Evolutionary conservation across 1,284 basidiomycete genomes (phyloP).

Genomic region (Lignosus rhinocerotis): DNA sequence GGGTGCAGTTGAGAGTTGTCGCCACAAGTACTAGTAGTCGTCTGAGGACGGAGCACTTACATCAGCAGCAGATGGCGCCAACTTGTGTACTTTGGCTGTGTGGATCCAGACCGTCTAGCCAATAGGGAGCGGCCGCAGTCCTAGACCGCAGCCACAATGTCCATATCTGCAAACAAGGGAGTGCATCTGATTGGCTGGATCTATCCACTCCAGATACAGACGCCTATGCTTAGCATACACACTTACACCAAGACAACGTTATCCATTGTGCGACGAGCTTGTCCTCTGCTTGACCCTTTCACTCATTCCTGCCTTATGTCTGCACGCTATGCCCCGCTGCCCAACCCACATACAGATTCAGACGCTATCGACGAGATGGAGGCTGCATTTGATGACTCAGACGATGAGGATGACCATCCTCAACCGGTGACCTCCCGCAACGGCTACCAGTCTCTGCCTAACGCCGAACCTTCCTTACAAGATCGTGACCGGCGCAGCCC

Average conservation of each 20-base stretch:
- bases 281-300: constrained; percentile 5
- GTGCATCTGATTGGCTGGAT: constrained; percentile 7
- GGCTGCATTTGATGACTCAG: constrained; percentile 74
- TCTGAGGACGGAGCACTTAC: background rate
- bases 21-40: too few relatives aligned
- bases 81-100: background rate
- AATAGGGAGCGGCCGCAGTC: constrained; percentile 8
- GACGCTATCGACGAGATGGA: constrained; percentile 66
- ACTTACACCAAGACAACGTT: background rate
- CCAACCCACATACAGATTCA: constrained; percentile 54
- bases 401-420: constrained; percentile 59
- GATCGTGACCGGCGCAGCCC: constrained; percentile 8
- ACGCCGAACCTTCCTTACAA: constrained; percentile 48
- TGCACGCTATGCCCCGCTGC: constrained; percentile 69
- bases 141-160: constrained; percentile 19
- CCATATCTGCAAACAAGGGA: constrained; percentile 12
- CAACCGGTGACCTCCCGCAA: constrained; percentile 53
- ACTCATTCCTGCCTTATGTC: constrained; percentile 45
- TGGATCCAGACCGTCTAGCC: constrained; percentile 9
- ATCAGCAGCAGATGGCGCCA: background rate
- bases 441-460: constrained; percentile 42
- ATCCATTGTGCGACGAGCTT: constrained; percentile 3
- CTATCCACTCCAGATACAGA: background rate
- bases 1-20: background rate
- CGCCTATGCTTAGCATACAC: constrained; percentile 4